A percentile compares a stretch with the other conserved stretches of the same genome.
phyloP scores from a whole-genome alignment of 768 basidiomycete species.

The Postia placenta region DNA sequence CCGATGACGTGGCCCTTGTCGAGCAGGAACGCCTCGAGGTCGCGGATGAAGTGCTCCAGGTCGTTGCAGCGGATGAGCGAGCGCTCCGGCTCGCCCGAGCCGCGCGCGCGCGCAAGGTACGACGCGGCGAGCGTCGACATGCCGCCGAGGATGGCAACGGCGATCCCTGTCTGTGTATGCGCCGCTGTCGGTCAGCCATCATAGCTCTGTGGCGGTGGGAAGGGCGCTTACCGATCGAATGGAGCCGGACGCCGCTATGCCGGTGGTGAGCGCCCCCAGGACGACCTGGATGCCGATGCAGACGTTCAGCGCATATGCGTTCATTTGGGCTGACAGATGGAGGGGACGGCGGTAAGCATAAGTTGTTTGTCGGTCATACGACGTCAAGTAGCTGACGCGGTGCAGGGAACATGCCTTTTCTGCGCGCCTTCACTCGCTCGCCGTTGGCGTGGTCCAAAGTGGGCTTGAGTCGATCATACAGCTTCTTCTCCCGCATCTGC shows the following conservation, averaged over 20 bases:
- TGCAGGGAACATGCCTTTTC: too few species aligned
- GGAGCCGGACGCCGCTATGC: conserved; percentile 42
- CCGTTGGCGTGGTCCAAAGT: conserved; percentile 43
- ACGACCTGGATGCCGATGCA: conserved; percentile 62
- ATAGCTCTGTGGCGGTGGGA: too few species aligned
- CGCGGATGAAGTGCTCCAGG: conserved; percentile 62
- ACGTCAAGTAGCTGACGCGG: not conserved
- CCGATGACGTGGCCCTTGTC: conserved; percentile 42
- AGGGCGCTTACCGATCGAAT: too few species aligned
- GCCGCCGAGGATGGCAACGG: conserved; percentile 45
- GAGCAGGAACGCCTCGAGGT: conserved; percentile 49
- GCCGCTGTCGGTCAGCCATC: conserved; percentile 20
- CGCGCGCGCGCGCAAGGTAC: conserved; percentile 64
- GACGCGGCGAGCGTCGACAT: conserved; percentile 63
- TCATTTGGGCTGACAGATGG: conserved; percentile 22
- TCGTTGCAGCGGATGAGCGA: conserved; percentile 51
- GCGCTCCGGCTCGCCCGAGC: conserved; percentile 66
- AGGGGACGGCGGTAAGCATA: not conserved
- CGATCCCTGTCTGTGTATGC: conserved; percentile 28
- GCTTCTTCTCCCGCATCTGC: conserved; percentile 18
- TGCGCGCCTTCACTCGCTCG: conserved; percentile 40
- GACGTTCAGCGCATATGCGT: conserved; percentile 30
- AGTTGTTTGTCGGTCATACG: conserved; percentile 17
- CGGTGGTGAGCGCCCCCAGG: conserved; percentile 63
- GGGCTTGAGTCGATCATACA: conserved; percentile 48